phyloP scores from a whole-genome alignment of 2,329 filamentous ascomycete species.

The Penicillium sp. region DNA sequence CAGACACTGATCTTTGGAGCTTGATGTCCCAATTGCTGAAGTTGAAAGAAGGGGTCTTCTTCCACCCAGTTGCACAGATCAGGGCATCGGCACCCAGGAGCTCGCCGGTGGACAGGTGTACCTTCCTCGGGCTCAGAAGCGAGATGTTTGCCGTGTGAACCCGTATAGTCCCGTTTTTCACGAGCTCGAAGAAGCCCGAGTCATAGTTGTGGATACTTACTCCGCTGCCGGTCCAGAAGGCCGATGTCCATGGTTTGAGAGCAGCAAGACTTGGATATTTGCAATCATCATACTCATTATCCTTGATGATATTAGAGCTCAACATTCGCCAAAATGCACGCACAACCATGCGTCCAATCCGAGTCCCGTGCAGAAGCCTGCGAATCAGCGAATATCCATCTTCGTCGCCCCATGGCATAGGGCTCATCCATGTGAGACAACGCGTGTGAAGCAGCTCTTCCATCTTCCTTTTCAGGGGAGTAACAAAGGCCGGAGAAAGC shows the following conservation, averaged over 20 bases:
- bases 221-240: constrained; percentile 53
- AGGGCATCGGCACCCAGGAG: constrained; percentile 51
- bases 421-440: constrained; percentile 68
- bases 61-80: constrained; percentile 57
- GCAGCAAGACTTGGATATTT: constrained; percentile 33
- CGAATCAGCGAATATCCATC: constrained; percentile 51
- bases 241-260: constrained; percentile 39
- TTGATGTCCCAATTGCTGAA: neutral
- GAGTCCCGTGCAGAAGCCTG: neutral
- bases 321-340: constrained; percentile 57
- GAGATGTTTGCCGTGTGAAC: constrained; percentile 56
- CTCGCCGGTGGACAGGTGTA: constrained; percentile 49
- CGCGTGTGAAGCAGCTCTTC: constrained; percentile 65
- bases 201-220: constrained; percentile 62
- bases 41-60: neutral
- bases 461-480: constrained; percentile 62
- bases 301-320: constrained; percentile 44
- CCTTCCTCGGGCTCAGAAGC: constrained; percentile 42
- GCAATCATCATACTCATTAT: constrained; percentile 44
- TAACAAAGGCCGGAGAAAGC: constrained; percentile 62
- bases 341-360: neutral
- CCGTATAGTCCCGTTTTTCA: constrained; percentile 52
- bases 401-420: constrained; percentile 65
- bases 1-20: neutral
- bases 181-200: constrained; percentile 54